These are phyloP conservation scores for Tuber indicum DNA, from an alignment of 495 filamentous ascomycete species.

Conservation along the genomic window DNA sequence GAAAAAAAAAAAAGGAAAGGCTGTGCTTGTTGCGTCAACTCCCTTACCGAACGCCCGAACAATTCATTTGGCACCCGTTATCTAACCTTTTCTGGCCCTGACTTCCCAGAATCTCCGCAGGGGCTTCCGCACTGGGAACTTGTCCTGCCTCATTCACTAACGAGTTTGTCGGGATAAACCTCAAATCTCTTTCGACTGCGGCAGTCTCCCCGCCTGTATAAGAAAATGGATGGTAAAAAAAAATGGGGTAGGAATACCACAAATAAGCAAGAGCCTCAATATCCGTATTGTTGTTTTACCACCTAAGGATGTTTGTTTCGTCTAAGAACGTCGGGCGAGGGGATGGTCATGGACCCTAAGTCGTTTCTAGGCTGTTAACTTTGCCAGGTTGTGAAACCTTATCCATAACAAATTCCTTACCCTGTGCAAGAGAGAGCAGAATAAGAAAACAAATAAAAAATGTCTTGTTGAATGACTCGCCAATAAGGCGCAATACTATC, in stretches of 20 bases:
- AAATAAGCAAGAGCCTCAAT: not conserved
- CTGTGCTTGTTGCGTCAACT: not conserved
- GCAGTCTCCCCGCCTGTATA: not conserved
- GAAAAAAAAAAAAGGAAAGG: not conserved
- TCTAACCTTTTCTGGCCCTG: not conserved
- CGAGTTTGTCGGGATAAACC: not conserved
- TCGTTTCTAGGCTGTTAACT: not conserved
- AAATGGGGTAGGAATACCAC: not conserved
- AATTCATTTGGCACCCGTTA: not conserved
- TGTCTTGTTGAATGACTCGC: constrained; percentile 25
- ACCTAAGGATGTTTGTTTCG: not conserved
- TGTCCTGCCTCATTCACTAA: not conserved
- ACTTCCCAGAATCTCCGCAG: not conserved
- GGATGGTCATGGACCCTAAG: not conserved
- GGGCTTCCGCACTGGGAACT: not conserved
- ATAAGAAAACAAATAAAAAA: not conserved
- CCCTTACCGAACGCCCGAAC: not conserved
- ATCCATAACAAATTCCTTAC: not conserved
- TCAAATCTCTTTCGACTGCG: not conserved
- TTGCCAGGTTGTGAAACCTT: not conserved
- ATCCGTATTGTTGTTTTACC: not conserved
- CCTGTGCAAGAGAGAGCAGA: not conserved
- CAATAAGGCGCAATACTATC: constrained; percentile 34
- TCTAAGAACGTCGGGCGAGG: not conserved
- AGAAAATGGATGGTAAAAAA: not conserved